Base-by-base conservation (phyloP, 2,329 filamentous ascomycete species). In the Daldinia eschscholtzii region DNA sequence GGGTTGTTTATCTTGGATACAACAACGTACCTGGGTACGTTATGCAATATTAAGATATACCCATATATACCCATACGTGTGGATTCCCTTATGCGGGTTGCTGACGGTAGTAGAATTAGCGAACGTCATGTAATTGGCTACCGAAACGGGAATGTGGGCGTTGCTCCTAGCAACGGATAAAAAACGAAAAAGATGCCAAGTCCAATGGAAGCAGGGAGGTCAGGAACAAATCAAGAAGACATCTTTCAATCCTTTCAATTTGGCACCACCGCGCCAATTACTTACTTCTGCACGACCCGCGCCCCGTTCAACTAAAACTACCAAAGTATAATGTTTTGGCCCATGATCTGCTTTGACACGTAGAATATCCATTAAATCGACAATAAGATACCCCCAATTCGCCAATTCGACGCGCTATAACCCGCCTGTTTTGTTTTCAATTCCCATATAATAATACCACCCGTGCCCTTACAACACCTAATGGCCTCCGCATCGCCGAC, bases 321-420 rank as follows among this genome's bases (percentile, higher is more conserved):
- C 73, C 67, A 74, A 74, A 74, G 71, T 78, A 73, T 74, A 74
- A 72, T 73, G 58, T 70, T 72, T 76, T 74, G 75, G 76, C 79
- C 70, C 70, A 83, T 83, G 80, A 78, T 70, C 76, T 72, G 71
- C 72, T 76, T 76, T 71, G 76, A 82, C 80, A 79, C 81, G 81
- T 83, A 80, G 72, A 80, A 73, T 72, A 81, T 80, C 72, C 58
- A 70, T 77, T 79, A 79, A 61, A 65, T 62, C 70, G 62, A 70
- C 71, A 59, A 65, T 52, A 70, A 70, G 75, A 76, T 79, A 79
- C 76, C 73, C 59, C 35, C 35, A 39, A 69, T 67, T 72, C 62
- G 72, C 70, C 60, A 69, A 71, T 73, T 70, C 64, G 68, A 74
- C 74, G 70, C 73, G 72, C 71, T 67, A 42, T 35, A 65, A 44